Evolutionary conservation across 2,329 filamentous ascomycete genomes (phyloP), one percentile per base, ranked within the genome.

Genomic region (Penicillium sp.): DNA sequence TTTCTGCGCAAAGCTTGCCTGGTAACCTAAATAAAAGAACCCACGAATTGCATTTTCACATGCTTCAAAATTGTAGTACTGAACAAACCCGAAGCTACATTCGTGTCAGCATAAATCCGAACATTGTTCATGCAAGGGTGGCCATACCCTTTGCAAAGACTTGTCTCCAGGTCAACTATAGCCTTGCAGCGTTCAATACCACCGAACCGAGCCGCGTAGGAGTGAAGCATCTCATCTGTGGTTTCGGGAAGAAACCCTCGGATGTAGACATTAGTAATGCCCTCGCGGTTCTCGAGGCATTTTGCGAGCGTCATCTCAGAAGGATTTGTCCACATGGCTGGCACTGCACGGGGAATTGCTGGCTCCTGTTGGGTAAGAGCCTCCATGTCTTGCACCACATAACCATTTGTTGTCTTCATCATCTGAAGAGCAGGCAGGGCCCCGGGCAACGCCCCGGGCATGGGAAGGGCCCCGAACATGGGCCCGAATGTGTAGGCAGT

Each of bases 241-340:
- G 93, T 99, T 67, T 96, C 93, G 0, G 95, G 93, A 62, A 96
- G 90, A 61, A 99, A 88, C 19, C 96, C 96, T 59, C 95, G 91
- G 63, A 99, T 97, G 80, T 99, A 99, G 63, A 99, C 93, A 70
- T 99, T 99, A 62, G 92, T 95, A 71, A 98, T 96, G 45, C 93
- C 93, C 48, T 90, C 95, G 57, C 92, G 90, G 70, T 98, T 98
- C 77, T 96, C 91, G 49, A 99, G 82, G 71, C 93, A 96, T 75
- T 96, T 93, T 62, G 96, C 93, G 27, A 98, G 85, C 43, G 90
- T 93, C 82, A 96, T 90, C 56, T 93, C 93, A 24, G 88, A 88
- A 27, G 91, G 91, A 56, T 90, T 92, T 70, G 90, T 80, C 77
- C 78, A 93, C 63, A 92, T 88, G 7, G 95, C 93, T 16, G 93